Percentiles rank a stretch among this genome's conserved stretches.
Conservation (phyloP, 768 basidiomycete genomes). For the Pholiota molesta region DNA sequence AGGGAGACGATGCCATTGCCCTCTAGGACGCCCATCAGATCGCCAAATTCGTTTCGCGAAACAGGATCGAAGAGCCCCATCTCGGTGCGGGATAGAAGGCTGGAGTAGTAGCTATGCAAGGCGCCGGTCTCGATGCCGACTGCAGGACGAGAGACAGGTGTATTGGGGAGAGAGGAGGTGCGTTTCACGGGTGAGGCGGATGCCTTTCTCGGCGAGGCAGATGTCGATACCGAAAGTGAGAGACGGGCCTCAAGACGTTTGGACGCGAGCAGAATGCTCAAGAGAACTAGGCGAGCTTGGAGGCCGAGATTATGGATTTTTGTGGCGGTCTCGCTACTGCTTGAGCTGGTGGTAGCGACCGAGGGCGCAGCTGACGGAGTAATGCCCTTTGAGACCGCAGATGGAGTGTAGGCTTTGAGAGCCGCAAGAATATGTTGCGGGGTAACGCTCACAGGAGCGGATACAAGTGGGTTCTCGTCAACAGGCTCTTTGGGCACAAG, state of each 20-base stretch:
- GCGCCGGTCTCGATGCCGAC: slow-evolving; percentile 59
- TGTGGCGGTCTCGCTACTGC: slow-evolving; percentile 62
- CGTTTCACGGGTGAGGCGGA: slow-evolving; percentile 57
- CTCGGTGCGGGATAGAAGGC: slow-evolving; percentile 59
- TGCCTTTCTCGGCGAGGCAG: slow-evolving; percentile 38
- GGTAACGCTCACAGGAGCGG: slow-evolving; percentile 48
- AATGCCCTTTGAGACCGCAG: slow-evolving; percentile 30
- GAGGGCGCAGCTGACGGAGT: slow-evolving; percentile 24
- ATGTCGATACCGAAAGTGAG: slow-evolving; percentile 43
- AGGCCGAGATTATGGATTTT: slow-evolving; percentile 74
- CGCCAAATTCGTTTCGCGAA: slow-evolving; percentile 76
- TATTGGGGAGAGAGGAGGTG: slow-evolving; percentile 36
- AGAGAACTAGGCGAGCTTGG: slow-evolving; percentile 72
- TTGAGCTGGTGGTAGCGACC: slow-evolving; percentile 5
- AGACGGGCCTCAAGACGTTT: slow-evolving; percentile 64
- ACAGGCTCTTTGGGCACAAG: slow-evolving; percentile 31
- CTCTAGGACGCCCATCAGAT: slow-evolving; percentile 73
- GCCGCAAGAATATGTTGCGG: slow-evolving; percentile 75
- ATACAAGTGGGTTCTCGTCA: slow-evolving; percentile 38
- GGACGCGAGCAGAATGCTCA: slow-evolving; percentile 64
- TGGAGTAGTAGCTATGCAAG: slow-evolving; percentile 65
- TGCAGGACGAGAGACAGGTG: slow-evolving; percentile 24
- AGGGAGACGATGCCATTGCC: slow-evolving; percentile 65
- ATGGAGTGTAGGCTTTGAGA: slow-evolving; percentile 66
- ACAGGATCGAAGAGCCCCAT: slow-evolving; percentile 62